Evolutionary conservation across 148 eudicot species (phyloP).

Genomic region (Linanthus parryae): DNA sequence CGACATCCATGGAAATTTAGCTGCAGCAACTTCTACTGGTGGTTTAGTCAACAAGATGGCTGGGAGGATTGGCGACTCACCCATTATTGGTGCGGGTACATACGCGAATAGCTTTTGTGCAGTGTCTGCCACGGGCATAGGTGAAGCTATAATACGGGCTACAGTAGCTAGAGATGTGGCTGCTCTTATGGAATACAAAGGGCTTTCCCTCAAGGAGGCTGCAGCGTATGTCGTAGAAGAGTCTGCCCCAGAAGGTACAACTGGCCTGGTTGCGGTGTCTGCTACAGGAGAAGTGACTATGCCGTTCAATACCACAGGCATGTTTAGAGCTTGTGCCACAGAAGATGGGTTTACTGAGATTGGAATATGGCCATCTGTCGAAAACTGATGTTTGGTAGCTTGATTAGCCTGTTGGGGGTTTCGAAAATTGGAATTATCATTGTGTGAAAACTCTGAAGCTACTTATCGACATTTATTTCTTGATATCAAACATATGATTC

Average conservation of each 20-base stretch:
- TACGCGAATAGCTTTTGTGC: constrained; percentile 51
- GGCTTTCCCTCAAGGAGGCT: constrained; percentile 66
- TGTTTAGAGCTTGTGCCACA: constrained; percentile 88
- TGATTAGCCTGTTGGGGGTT: no score
- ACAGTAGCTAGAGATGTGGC: constrained; percentile 37
- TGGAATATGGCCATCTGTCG: constrained; percentile 40
- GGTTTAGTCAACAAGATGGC: constrained; percentile 3
- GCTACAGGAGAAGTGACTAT: constrained; percentile 67
- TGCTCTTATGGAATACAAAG: constrained; percentile 88
- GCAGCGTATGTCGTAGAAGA: constrained; percentile 46
- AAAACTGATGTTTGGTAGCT: no score
- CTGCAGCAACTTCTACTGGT: background rate
- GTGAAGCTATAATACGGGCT: background rate
- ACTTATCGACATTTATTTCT: no score
- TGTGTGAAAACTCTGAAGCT: no score
- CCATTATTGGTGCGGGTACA: constrained; percentile 33
- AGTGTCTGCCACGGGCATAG: background rate
- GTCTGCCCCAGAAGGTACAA: constrained; percentile 38
- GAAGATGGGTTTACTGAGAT: constrained; percentile 68
- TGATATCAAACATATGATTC: no score
- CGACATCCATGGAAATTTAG: constrained; percentile 1
- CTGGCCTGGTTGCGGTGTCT: constrained; percentile 81
- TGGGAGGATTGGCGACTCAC: constrained; percentile 2
- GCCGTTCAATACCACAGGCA: constrained; percentile 75
- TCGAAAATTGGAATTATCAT: no score